Evolutionary conservation across 441 rosid species (phyloP).

Genomic region (Populus hybrid): DNA sequence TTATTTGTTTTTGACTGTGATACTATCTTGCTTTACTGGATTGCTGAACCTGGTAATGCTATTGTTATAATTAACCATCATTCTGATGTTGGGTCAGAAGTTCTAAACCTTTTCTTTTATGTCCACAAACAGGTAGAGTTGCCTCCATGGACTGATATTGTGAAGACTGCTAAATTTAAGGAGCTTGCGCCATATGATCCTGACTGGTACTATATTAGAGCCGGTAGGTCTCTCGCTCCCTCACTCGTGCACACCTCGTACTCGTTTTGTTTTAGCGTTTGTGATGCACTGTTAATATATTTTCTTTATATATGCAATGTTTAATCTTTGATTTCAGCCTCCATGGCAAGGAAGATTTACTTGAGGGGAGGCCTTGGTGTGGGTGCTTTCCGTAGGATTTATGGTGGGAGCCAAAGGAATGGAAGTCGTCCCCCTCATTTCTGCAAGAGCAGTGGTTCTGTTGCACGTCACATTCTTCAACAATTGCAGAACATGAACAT

Average conservation of each 20-base stretch:
- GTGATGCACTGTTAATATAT: neutral
- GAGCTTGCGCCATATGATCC: slow-evolving; percentile 96
- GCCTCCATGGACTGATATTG: slow-evolving; percentile 86
- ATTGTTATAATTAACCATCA: neutral
- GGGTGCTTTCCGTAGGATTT: slow-evolving; percentile 85
- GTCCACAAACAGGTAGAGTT: slow-evolving; percentile 53
- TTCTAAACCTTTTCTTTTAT: neutral
- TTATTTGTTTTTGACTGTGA: neutral
- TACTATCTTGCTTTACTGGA: neutral
- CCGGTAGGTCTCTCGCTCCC: slow-evolving; percentile 41
- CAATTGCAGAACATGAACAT: slow-evolving; percentile 74
- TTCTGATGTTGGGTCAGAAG: neutral
- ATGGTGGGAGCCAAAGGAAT: slow-evolving; percentile 89
- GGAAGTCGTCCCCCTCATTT: slow-evolving; percentile 88
- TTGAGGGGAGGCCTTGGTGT: slow-evolving; percentile 92
- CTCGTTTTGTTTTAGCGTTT: neutral
- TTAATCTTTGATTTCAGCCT: slow-evolving; percentile 39
- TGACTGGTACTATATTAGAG: slow-evolving; percentile 86
- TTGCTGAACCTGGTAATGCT: neutral
- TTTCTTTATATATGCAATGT: neutral
- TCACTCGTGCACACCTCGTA: neutral
- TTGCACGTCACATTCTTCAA: slow-evolving; percentile 79
- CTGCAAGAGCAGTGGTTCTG: slow-evolving; percentile 80
- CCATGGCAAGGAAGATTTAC: slow-evolving; percentile 90
- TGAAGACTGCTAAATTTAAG: slow-evolving; percentile 74